These are phyloP conservation scores for Colletotrichum tanaceti DNA, from an alignment of 2,329 filamentous ascomycete genomes.

Conservation along the genomic window DNA sequence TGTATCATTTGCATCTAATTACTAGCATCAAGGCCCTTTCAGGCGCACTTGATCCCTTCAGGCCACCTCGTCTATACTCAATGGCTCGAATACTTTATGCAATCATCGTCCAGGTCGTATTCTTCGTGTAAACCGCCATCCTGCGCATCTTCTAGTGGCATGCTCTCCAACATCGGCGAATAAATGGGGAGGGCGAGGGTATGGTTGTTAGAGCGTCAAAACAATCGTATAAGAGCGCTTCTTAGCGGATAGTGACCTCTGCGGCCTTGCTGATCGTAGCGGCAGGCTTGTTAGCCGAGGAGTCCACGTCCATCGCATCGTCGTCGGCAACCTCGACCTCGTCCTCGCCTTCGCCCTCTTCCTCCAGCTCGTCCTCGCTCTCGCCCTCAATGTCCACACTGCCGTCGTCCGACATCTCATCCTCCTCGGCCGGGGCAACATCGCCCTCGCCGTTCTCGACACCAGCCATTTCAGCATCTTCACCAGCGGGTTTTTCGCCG, in stretches of 20 bases:
- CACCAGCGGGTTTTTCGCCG: constrained; percentile 62
- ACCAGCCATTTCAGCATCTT: constrained; percentile 82
- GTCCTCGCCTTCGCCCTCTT: constrained; percentile 62
- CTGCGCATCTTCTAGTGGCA: constrained; percentile 32
- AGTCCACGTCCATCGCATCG: constrained; percentile 65
- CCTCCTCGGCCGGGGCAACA: constrained; percentile 68
- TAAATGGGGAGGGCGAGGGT: constrained; percentile 24
- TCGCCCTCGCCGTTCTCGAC: constrained; percentile 63
- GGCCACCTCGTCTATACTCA: constrained; percentile 27
- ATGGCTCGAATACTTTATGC: constrained; percentile 32
- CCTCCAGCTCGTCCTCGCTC: constrained; percentile 77
- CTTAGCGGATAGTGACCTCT: constrained; percentile 40
- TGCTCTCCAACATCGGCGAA: constrained; percentile 26
- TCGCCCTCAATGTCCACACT: constrained; percentile 84
- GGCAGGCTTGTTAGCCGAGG: constrained; percentile 50
- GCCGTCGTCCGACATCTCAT: constrained; percentile 77
- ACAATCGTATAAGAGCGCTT: constrained; percentile 7
- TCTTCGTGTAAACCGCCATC: constrained; percentile 40
- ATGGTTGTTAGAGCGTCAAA: constrained; percentile 38
- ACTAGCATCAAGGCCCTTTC: constrained; percentile 11
- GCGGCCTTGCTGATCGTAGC: constrained; percentile 50
- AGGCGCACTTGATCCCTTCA: constrained; percentile 16
- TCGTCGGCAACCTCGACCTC: constrained; percentile 52
- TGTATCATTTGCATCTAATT: constrained; percentile 38
- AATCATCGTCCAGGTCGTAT: constrained; percentile 40